These are phyloP conservation scores for Aegilops bicornis DNA, from an alignment of 176 grass and related monocot genomes.

Conservation along the genomic window DNA sequence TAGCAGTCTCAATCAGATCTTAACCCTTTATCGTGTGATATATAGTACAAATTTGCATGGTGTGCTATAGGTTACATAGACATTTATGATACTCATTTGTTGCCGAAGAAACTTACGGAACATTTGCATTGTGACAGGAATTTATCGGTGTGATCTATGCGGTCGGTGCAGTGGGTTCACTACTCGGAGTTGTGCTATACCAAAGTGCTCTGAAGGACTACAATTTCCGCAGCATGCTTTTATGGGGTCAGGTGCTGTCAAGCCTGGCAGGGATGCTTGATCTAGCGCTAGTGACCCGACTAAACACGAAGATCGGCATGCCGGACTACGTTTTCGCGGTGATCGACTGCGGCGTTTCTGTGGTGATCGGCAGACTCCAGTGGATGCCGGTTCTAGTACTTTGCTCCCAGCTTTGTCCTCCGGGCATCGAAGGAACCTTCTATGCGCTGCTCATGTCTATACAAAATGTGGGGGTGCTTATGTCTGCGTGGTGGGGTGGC, in stretches of 20 bases:
- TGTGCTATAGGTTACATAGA: not conserved
- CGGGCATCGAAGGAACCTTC: conserved; percentile 79
- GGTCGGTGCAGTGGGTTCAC: conserved; percentile 69
- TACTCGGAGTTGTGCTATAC: conserved; percentile 76
- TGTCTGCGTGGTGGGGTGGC: conserved; percentile 76
- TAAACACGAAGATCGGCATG: conserved; percentile 62
- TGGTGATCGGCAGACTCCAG: conserved; percentile 57
- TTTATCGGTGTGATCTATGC: conserved; percentile 73
- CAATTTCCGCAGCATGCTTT: conserved; percentile 60
- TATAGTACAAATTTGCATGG: not conserved
- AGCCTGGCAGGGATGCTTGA: conserved; percentile 77
- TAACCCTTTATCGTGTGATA: not conserved
- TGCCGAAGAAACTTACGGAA: conserved; percentile 6
- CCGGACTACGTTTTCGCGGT: conserved; percentile 72
- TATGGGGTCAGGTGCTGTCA: conserved; percentile 70
- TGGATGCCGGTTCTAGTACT: conserved; percentile 88
- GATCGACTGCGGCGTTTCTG: conserved; percentile 53
- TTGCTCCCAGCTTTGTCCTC: conserved; percentile 74
- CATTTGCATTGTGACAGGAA: conserved; percentile 45
- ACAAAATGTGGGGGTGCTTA: conserved; percentile 65
- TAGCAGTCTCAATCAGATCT: not conserved
- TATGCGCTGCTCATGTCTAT: conserved; percentile 86
- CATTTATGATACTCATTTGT: not conserved
- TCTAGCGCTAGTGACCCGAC: conserved; percentile 53
- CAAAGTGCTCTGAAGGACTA: conserved; percentile 65